A percentile compares a stretch with the other conserved stretches of the same genome.
Conservation (phyloP, 179 eudicot genomes). For the Beta macrorhiza region DNA sequence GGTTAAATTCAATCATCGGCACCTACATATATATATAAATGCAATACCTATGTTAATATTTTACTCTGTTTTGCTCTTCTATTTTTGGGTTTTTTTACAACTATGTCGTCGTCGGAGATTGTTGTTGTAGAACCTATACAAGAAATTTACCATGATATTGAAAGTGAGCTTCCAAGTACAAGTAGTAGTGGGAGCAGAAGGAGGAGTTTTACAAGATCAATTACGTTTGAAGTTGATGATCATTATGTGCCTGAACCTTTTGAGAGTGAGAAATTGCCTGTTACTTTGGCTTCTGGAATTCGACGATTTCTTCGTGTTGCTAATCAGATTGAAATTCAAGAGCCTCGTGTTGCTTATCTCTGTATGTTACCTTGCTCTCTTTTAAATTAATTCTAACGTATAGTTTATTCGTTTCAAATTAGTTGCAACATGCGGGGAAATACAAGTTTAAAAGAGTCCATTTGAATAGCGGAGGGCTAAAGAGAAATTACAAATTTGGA, state of each 20-base stretch:
- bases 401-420: too few relatives aligned
- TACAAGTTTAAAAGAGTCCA: too few relatives aligned
- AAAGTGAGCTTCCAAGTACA: conserved; percentile 30
- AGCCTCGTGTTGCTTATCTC: conserved; percentile 90
- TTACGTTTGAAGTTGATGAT: conserved; percentile 38
- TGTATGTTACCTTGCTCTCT: conserved; percentile 43
- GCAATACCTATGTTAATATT: conserved; percentile 13
- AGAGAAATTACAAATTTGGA: too few relatives aligned
- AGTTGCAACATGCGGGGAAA: too few relatives aligned
- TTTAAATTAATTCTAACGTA: neutral
- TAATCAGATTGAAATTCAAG: conserved; percentile 68
- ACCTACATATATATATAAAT: conserved; percentile 11
- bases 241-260: conserved; percentile 63
- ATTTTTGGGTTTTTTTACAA: conserved; percentile 4
- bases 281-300: conserved; percentile 66
- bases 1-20: neutral
- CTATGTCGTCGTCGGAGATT: conserved; percentile 61
- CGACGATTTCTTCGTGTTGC: conserved; percentile 87
- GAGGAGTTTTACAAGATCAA: conserved; percentile 39
- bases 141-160: conserved; percentile 15
- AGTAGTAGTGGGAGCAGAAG: conserved; percentile 20
- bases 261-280: conserved; percentile 88
- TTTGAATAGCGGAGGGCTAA: too few relatives aligned
- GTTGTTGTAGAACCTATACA: conserved; percentile 59
- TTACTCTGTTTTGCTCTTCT: conserved; percentile 1